These are phyloP conservation scores for Perkinsus marinus DNA, from an alignment of 169 alveolate genomes.

Conservation along the genomic window DNA sequence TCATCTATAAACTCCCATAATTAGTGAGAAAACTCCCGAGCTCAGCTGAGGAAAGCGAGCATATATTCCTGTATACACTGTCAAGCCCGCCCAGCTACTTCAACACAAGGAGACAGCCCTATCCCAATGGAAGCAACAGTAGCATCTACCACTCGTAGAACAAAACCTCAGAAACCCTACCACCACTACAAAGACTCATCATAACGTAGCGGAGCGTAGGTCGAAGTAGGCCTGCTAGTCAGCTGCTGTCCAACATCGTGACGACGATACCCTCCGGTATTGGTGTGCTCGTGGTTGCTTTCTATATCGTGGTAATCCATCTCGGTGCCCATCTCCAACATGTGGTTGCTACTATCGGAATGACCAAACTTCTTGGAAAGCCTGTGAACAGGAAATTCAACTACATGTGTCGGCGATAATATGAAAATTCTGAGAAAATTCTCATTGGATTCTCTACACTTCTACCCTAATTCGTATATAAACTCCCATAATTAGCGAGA, in stretches of 20 bases:
- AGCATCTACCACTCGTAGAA: background rate
- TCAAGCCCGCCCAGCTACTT: too few relatives aligned
- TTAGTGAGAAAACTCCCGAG: too few relatives aligned
- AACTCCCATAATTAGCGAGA: too few relatives aligned
- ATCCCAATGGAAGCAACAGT: background rate
- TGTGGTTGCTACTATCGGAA: background rate
- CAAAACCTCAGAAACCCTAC: background rate
- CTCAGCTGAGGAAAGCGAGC: too few relatives aligned
- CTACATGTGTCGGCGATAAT: too few relatives aligned
- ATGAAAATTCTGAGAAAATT: too few relatives aligned
- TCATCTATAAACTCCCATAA: too few relatives aligned
- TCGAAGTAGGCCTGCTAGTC: background rate
- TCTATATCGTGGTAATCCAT: background rate
- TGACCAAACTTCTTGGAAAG: background rate
- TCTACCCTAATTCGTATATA: too few relatives aligned
- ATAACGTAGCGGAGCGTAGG: background rate
- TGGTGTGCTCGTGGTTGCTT: background rate
- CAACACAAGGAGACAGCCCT: too few relatives aligned
- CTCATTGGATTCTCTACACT: too few relatives aligned
- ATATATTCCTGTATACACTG: too few relatives aligned
- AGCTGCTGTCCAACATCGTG: background rate
- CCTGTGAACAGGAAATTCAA: background rate
- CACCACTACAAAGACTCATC: background rate
- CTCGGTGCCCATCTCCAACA: background rate
- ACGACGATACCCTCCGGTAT: background rate